These are phyloP conservation scores for Syzygium grande DNA, from an alignment of 345 rosid genomes.

Conservation along the genomic window DNA sequence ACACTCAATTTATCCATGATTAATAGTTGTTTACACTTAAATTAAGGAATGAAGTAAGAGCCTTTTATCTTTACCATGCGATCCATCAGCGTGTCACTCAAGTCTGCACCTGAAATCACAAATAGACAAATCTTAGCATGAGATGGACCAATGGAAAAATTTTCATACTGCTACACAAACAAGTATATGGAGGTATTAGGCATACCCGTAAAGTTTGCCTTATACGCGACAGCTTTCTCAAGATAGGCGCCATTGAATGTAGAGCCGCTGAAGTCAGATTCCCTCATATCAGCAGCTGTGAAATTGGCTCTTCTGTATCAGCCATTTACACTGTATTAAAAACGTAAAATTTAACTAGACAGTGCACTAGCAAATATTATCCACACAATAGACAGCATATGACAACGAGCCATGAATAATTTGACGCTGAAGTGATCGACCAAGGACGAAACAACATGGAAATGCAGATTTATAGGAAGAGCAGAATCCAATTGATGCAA, in stretches of 20 bases:
- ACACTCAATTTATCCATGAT: neutral
- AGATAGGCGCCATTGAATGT: slow-evolving; percentile 91
- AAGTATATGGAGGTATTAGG: neutral
- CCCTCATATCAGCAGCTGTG: slow-evolving; percentile 95
- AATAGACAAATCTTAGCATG: neutral
- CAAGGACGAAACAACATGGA: neutral
- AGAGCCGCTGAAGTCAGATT: slow-evolving; percentile 90
- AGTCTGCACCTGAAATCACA: slow-evolving; percentile 67
- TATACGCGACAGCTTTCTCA: slow-evolving; percentile 95
- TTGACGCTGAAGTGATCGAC: neutral
- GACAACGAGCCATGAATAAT: neutral
- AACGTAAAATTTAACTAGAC: neutral
- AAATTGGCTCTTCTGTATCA: slow-evolving; percentile 89
- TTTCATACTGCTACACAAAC: neutral
- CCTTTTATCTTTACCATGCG: slow-evolving; percentile 55
- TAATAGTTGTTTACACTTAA: neutral
- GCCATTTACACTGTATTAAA: slow-evolving; percentile 10
- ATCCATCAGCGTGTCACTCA: slow-evolving; percentile 98
- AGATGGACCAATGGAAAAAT: neutral
- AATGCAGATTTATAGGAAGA: neutral
- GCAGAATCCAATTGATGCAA: neutral
- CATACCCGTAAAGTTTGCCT: slow-evolving; percentile 81
- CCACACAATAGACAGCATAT: neutral
- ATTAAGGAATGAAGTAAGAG: neutral
- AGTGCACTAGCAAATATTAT: neutral